Evolutionary conservation across 192 early-diverging fungal genomes (phyloP), one percentile per base, ranked within the genome.

Genomic region (Phlyctochytrium arcticum): DNA sequence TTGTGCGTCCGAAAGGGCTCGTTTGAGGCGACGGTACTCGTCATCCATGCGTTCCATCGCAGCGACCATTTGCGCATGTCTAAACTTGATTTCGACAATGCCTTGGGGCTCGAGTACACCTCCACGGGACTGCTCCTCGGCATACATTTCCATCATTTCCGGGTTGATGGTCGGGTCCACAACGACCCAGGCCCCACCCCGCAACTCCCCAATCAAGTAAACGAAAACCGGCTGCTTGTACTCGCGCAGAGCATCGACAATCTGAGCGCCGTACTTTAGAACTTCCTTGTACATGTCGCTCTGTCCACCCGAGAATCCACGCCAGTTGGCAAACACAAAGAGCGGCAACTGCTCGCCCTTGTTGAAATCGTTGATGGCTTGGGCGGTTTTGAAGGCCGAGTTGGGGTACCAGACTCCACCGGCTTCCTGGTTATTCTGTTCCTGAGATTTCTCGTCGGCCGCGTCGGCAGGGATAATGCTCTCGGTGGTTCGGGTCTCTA

Each of bases 291-390:
- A 98, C 92, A 98, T 96, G 76, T 98, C 96, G 70, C 90, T 90
- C 75, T 98, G 96, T 61, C 96, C 96, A 56, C 96, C 96, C 29
- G 92, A 93, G 85, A 98, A 98, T 51, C 95, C 96, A 79, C 96
- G 92, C 96, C 96, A 98, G 90, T 98, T 98, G 74, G 96, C 96
- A 87, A 98, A 96, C 75, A 98, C 91, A 66, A 98, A 94, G 70
- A 98, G 80, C 21, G 96, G 96, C 61, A 98, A 80, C 67, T 95
- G 93, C 77, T 98, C 96, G 72, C 96, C 96, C 67, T 95, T 90
- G 84, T 97, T 96, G 48, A 98, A 97, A 79, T 98, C 96, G 68
- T 90, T 89, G 76, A 98, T 98, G 0, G 96, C 95, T 79, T 98
- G 96, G 12, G 96, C 94, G 23, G 96, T 98, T 84, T 98, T 98